Percentiles rank a stretch among this genome's conserved stretches.
These are phyloP conservation scores for Ceratobasidium sp. DNA, from an alignment of 1,284 basidiomycete genomes.

Conservation along the genomic window DNA sequence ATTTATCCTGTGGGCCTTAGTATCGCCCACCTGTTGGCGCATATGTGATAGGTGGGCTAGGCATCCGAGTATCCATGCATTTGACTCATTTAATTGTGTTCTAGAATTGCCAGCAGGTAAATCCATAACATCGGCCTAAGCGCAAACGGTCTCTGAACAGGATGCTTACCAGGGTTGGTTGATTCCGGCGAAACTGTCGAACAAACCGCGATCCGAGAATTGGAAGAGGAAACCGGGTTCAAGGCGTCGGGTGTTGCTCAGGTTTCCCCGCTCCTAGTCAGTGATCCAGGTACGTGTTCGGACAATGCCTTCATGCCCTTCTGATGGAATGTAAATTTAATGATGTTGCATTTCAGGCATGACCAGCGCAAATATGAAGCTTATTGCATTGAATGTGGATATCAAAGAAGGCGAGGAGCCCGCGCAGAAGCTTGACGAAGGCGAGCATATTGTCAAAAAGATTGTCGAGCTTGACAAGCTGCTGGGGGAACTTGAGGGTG, in stretches of 20 bases:
- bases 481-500: constrained; percentile 57
- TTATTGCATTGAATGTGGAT: constrained; percentile 68
- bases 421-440: constrained; percentile 72
- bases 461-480: constrained; percentile 60
- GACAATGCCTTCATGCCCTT: not conserved
- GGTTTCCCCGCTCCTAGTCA: constrained; percentile 77
- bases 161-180: constrained; percentile 71
- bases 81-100: constrained; percentile 42
- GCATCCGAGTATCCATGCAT: constrained; percentile 48
- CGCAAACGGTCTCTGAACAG: constrained; percentile 15
- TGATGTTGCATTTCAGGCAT: constrained; percentile 68
- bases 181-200: constrained; percentile 85
- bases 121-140: constrained; percentile 20
- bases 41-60: constrained; percentile 67
- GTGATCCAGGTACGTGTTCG: constrained; percentile 74
- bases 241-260: constrained; percentile 73
- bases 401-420: constrained; percentile 68
- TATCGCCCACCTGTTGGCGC: constrained; percentile 85
- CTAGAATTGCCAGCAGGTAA: constrained; percentile 86
- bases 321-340: not conserved
- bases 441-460: constrained; percentile 63
- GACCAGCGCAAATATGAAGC: constrained; percentile 86
- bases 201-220: constrained; percentile 83
- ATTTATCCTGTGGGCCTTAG: constrained; percentile 33
- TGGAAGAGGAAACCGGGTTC: constrained; percentile 93